Conservation (phyloP, 2,329 filamentous ascomycete species). For the Penicillium sp. region DNA sequence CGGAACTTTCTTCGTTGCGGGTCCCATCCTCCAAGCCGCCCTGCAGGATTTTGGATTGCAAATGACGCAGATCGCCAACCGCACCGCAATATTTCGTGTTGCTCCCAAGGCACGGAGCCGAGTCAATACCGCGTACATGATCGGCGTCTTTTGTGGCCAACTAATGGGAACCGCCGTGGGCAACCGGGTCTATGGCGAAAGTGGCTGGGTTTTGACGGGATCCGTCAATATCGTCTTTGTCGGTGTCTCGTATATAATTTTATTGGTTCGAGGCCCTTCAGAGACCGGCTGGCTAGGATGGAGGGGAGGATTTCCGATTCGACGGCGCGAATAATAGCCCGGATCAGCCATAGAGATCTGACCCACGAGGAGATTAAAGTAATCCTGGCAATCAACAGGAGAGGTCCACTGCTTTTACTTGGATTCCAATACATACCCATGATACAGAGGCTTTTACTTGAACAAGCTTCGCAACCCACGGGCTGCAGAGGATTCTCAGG, state of each 20-base stretch:
- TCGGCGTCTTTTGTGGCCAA: constrained; percentile 74
- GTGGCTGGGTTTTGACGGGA: constrained; percentile 62
- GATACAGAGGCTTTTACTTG: too few relatives aligned
- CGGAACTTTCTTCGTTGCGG: constrained; percentile 68
- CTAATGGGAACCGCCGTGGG: constrained; percentile 69
- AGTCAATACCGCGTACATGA: constrained; percentile 83
- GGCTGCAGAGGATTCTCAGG: too few relatives aligned
- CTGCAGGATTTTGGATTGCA: constrained; percentile 74
- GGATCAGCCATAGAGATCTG: too few relatives aligned
- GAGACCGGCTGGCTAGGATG: constrained; percentile 65
- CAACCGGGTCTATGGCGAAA: constrained; percentile 59
- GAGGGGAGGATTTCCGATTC: constrained; percentile 60
- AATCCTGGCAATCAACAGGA: background rate
- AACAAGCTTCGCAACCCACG: too few relatives aligned
- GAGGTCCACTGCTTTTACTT: background rate
- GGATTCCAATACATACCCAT: too few relatives aligned
- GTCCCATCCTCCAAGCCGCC: constrained; percentile 73
- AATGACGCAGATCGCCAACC: constrained; percentile 70
- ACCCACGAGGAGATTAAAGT: too few relatives aligned
- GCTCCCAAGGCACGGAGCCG: constrained; percentile 73
- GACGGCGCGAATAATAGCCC: constrained; percentile 7
- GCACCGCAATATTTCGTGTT: constrained; percentile 70
- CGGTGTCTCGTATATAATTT: constrained; percentile 52
- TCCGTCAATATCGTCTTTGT: constrained; percentile 62
- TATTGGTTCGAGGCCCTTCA: constrained; percentile 57